Evolutionary conservation across 2,329 filamentous ascomycete species (phyloP).

Genomic region (Mycosphaerella arachidis): DNA sequence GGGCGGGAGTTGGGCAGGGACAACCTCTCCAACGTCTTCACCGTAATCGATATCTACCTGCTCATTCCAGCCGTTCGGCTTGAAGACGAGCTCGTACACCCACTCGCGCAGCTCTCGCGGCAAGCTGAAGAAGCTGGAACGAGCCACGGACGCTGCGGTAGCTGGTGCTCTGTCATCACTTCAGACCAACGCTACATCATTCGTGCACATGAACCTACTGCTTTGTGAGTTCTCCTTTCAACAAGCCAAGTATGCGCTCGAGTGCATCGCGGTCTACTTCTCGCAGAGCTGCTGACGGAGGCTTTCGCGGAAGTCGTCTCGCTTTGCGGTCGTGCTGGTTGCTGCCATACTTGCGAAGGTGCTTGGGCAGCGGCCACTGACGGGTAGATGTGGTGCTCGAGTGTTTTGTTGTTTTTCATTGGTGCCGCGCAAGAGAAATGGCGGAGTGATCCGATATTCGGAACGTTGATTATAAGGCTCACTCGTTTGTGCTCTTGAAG

Average conservation of each 20-base stretch:
- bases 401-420: too few relatives aligned
- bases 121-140: not conserved
- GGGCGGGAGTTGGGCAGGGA: too few relatives aligned
- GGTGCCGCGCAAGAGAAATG: too few relatives aligned
- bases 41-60: too few relatives aligned
- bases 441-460: too few relatives aligned
- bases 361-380: too few relatives aligned
- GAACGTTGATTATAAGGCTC: too few relatives aligned
- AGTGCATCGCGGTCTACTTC: not conserved
- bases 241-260: not conserved
- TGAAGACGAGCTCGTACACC: not conserved
- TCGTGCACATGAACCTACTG: not conserved
- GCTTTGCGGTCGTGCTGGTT: not conserved
- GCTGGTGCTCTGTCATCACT: not conserved
- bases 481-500: too few relatives aligned
- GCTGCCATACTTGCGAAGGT: not conserved
- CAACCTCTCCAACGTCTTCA: too few relatives aligned
- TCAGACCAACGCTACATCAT: too few relatives aligned
- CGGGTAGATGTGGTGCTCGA: too few relatives aligned
- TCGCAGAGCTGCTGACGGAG: not conserved
- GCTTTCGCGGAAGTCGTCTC: not conserved
- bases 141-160: not conserved
- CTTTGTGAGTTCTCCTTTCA: not conserved
- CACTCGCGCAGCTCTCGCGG: not conserved
- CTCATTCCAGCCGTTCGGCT: not conserved